These are phyloP conservation scores for Casuarina cunninghamiana DNA, from an alignment of 306 rosid species.

Conservation along the genomic window DNA sequence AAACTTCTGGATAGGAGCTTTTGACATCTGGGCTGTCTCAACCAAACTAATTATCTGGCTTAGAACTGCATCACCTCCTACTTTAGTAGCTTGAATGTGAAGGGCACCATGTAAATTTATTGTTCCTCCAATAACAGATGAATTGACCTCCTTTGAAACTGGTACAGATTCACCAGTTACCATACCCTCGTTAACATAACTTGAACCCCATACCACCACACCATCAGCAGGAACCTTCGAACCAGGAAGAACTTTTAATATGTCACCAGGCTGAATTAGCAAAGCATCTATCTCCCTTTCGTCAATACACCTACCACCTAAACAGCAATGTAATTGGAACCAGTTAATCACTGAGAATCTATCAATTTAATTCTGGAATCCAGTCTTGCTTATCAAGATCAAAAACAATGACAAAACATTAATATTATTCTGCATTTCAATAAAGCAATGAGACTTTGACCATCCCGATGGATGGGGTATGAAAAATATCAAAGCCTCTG, in stretches of 20 bases:
- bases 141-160: slow-evolving; percentile 69
- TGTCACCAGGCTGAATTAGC: slow-evolving; percentile 85
- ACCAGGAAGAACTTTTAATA: slow-evolving; percentile 92
- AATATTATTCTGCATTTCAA: slow-evolving; percentile 2
- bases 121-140: slow-evolving; percentile 87
- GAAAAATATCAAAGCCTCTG: neutral
- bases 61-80: slow-evolving; percentile 90
- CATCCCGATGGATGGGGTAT: slow-evolving; percentile 22
- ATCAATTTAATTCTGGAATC: neutral
- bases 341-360: slow-evolving; percentile 1
- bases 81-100: slow-evolving; percentile 76
- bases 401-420: neutral
- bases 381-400: neutral
- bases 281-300: slow-evolving; percentile 94
- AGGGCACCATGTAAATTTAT: slow-evolving; percentile 88
- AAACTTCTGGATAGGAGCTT: slow-evolving; percentile 99
- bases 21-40: slow-evolving; percentile 98
- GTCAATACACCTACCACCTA: slow-evolving; percentile 63
- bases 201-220: slow-evolving; percentile 80
- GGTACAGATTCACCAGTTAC: slow-evolving; percentile 94
- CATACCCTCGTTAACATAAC: slow-evolving; percentile 95
- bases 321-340: slow-evolving; percentile 18
- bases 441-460: slow-evolving; percentile 8
- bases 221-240: slow-evolving; percentile 94
- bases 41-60: slow-evolving; percentile 96